Percentiles rank a stretch among this genome's conserved stretches.
Conservation (phyloP, 2,329 filamentous ascomycete genomes). For the Fusarium tricinctum region DNA sequence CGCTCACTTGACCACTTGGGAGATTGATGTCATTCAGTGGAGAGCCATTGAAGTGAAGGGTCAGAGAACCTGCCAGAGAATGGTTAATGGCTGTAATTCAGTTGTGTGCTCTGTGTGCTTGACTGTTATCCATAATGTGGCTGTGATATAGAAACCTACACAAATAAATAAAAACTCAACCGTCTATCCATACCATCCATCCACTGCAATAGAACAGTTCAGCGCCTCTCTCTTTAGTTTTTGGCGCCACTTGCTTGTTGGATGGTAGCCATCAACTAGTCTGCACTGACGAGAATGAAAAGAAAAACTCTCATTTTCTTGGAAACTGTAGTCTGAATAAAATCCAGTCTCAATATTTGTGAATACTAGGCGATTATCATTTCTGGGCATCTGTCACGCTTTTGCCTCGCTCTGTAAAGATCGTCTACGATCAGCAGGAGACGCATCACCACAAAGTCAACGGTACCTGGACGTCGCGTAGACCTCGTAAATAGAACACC, state of each 20-base stretch:
- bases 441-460: constrained; percentile 15
- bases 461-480: constrained; percentile 25
- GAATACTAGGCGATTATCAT: constrained; percentile 15
- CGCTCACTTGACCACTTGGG: constrained; percentile 10
- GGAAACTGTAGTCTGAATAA: background rate
- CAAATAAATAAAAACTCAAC: background rate
- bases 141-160: background rate
- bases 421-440: constrained; percentile 33
- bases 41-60: too few species aligned
- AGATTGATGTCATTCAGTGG: constrained; percentile 41
- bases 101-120: background rate
- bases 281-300: background rate
- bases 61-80: background rate
- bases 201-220: constrained; percentile 22
- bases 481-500: constrained; percentile 31
- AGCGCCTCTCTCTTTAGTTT: constrained; percentile 22
- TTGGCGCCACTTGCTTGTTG: constrained; percentile 27
- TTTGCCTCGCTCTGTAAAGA: constrained; percentile 26
- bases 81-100: background rate
- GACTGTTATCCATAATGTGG: background rate
- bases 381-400: constrained; percentile 37
- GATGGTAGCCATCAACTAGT: constrained; percentile 9
- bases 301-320: background rate
- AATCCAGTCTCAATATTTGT: background rate
- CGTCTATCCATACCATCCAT: background rate